Evolutionary conservation across 768 basidiomycete genomes (phyloP).

Genomic region (Termitomyces bulborhizus): DNA sequence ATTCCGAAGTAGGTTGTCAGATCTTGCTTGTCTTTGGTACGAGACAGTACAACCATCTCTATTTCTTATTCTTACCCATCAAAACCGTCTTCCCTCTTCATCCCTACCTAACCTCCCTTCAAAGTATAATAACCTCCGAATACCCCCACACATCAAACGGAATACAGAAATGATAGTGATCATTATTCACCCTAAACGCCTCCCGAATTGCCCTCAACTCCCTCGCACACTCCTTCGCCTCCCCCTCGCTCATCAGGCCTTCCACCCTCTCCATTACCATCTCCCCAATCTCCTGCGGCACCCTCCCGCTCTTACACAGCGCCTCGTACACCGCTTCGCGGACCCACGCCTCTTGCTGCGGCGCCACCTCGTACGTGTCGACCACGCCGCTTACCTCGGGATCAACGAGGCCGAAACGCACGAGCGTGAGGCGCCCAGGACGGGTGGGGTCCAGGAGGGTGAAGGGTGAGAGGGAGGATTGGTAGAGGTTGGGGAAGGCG

Average conservation of each 20-base stretch:
- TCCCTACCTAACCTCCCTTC: not conserved
- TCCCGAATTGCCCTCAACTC: conserved; percentile 26
- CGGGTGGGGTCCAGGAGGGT: conserved; percentile 30
- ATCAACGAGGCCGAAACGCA: conserved; percentile 45
- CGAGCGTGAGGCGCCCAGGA: conserved; percentile 35
- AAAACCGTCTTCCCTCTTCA: too few relatives aligned
- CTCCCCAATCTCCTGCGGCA: conserved; percentile 41
- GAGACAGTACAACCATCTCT: not conserved
- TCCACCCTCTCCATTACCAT: conserved; percentile 31
- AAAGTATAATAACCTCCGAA: conserved; percentile 5
- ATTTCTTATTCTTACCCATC: not conserved
- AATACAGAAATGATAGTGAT: conserved; percentile 42
- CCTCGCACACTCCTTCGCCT: conserved; percentile 27
- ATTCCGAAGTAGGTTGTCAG: too few relatives aligned
- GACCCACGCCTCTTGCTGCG: conserved; percentile 46
- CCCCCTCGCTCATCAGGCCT: conserved; percentile 30
- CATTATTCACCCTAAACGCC: conserved; percentile 32
- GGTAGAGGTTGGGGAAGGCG: conserved; percentile 54
- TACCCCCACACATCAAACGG: conserved; percentile 44
- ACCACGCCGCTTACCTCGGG: conserved; percentile 36
- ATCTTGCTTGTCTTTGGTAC: too few relatives aligned
- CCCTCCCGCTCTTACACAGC: conserved; percentile 18
- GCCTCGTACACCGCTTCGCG: conserved; percentile 27
- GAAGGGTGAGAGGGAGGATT: conserved; percentile 35
- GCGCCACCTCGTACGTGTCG: conserved; percentile 38